Evolutionary conservation across 139 green algal species (phyloP).

Genomic region (Coccomyxa sp.): DNA sequence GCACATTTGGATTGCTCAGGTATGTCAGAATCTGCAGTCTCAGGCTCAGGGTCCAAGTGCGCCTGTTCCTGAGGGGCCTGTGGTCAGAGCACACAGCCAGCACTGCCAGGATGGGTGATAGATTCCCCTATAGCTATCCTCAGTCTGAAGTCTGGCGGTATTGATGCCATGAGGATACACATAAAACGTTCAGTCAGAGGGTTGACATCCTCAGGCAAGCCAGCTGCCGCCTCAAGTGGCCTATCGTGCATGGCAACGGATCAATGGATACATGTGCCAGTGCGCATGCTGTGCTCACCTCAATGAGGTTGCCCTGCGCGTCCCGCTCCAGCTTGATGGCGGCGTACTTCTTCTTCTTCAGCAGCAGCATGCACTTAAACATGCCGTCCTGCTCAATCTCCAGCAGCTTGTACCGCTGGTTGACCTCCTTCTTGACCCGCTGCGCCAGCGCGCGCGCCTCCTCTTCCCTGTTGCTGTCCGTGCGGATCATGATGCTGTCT

Average conservation of each 20-base stretch:
- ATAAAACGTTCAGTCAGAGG: too few relatives aligned
- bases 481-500: conserved; percentile 97
- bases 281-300: conserved; percentile 56
- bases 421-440: conserved; percentile 32
- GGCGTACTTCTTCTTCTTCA: conserved; percentile 99
- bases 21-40: too few relatives aligned
- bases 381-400: conserved; percentile 97
- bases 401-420: conserved; percentile 83
- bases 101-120: neutral
- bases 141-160: too few relatives aligned
- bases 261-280: too few relatives aligned
- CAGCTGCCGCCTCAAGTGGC: too few relatives aligned
- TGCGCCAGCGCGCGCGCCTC: conserved; percentile 63
- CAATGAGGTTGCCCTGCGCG: conserved; percentile 35
- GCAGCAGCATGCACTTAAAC: conserved; percentile 93
- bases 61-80: neutral
- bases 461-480: conserved; percentile 50
- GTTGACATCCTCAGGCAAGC: too few relatives aligned
- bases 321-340: conserved; percentile 77
- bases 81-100: neutral
- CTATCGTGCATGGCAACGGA: too few relatives aligned
- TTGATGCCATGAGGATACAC: too few relatives aligned
- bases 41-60: neutral
- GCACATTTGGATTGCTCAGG: too few relatives aligned
- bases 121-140: neutral